Base-by-base conservation (phyloP, 2,329 filamentous ascomycete genomes). In the Fusarium luffae region DNA sequence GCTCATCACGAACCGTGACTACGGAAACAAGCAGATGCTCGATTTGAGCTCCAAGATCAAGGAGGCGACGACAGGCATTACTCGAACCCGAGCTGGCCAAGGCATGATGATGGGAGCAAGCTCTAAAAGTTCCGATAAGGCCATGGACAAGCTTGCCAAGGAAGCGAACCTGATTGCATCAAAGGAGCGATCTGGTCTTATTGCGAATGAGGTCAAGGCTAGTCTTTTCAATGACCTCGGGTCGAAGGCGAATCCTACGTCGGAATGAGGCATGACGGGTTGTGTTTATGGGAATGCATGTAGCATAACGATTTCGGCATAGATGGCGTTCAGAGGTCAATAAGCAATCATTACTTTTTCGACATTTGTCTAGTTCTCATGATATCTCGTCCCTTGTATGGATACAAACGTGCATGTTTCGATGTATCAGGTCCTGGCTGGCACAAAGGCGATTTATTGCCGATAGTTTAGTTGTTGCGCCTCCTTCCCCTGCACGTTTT, bases 1-100 rank as follows among this genome's bases (percentile, higher is more conserved):
- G 23, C 86, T 98, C 7, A 90, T 97, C 74, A 94, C 93, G 59
- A 98, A 97, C 77, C 92, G 94, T 68, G 95, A 98, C 74, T 99
- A 94, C 77, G 92, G 91, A 54, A 97, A 92, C 75, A 96, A 94
- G 80, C 94, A 98, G 80, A 96, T 99, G 81, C 84, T 90, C 50
- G 96, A 99, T 79, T 85, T 98, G 44, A 92, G 92, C 42, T 88
- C 89, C 70, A 98, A 97, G 82, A 91, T 97, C 71, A 85, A 86
- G 71, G 89, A 93, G 70, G 88, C 89, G 4, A 88, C 83, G 10
- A 62, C 56, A 14, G 70, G 67, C 27, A 71, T 78, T n/a, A 46
- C 72, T 3, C 74, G 77, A 18, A 74, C 44, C 21, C 72, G 78
- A 16, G 71, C 68, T 21, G 59, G 69, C 23, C 75, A 77, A 41